Conservation (phyloP, 148 eudicot genomes). For the Linanthus parryae region DNA sequence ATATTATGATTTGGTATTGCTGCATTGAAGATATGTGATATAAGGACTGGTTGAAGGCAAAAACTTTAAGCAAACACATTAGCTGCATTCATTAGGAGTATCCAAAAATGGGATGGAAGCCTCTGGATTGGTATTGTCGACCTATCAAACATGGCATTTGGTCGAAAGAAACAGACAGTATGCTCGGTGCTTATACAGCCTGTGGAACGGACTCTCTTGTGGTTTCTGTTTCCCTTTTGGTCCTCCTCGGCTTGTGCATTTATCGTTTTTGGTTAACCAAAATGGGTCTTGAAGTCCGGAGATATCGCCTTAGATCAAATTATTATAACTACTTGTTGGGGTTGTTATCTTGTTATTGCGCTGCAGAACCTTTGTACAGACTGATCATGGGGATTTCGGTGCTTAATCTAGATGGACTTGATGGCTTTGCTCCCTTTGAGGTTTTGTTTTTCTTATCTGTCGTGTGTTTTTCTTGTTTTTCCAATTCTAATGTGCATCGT, state of each 20-base stretch:
- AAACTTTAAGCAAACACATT: no score
- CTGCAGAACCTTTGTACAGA: conserved; percentile 49
- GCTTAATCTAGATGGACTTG: conserved; percentile 30
- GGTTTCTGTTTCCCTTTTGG: conserved; percentile 35
- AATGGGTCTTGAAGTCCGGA: conserved; percentile 17
- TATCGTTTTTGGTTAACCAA: conserved; percentile 37
- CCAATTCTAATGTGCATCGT: no score
- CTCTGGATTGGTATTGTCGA: conserved; percentile 49
- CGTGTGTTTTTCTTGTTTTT: background rate
- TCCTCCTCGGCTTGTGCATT: conserved; percentile 32
- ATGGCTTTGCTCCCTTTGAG: conserved; percentile 43
- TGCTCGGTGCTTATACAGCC: conserved; percentile 52
- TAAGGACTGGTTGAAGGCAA: no score
- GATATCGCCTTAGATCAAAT: conserved; percentile 34
- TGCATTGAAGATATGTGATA: no score
- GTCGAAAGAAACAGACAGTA: conserved; percentile 30
- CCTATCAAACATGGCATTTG: conserved; percentile 45
- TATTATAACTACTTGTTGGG: conserved; percentile 29
- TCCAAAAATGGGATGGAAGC: conserved; percentile 24
- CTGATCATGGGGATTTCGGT: conserved; percentile 33
- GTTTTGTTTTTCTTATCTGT: conserved; percentile 13
- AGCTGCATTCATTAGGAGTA: no score
- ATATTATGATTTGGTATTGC: no score
- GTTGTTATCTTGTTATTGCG: conserved; percentile 29
- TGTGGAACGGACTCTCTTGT: conserved; percentile 43